Percentiles rank a stretch among this genome's conserved stretches.
phyloP scores from a whole-genome alignment of 208 protist genomes.

The Leishmania mexicana region DNA sequence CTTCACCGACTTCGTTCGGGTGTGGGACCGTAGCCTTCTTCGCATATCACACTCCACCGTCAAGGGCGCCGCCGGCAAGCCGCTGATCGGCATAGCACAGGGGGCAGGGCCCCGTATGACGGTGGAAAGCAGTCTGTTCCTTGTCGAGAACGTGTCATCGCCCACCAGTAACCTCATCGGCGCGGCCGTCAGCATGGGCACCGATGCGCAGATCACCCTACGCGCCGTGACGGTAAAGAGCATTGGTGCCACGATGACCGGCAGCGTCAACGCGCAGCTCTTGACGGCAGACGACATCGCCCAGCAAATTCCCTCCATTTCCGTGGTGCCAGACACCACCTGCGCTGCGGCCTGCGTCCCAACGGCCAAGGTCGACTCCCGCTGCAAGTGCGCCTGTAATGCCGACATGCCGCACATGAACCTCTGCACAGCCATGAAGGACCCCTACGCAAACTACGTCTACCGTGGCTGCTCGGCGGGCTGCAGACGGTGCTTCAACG shows the following conservation, averaged over 20 bases:
- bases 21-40: slow-evolving; percentile 6
- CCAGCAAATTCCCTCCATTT: slow-evolving; percentile 1
- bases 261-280: neutral
- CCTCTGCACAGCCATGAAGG: slow-evolving; percentile 4
- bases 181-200: neutral
- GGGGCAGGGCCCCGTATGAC: neutral
- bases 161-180: slow-evolving; percentile 1
- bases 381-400: slow-evolving; percentile 1
- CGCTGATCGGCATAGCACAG: neutral
- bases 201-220: neutral
- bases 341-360: slow-evolving; percentile 10
- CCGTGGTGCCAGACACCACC: neutral
- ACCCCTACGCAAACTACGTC: slow-evolving; percentile 9
- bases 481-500: neutral
- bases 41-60: slow-evolving; percentile 6
- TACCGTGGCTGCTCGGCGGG: slow-evolving; percentile 4
- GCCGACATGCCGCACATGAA: slow-evolving; percentile 4
- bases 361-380: neutral
- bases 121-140: neutral
- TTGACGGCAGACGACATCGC: neutral
- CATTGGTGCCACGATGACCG: neutral
- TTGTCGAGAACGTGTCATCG: slow-evolving; percentile 8
- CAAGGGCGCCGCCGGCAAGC: neutral
- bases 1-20: neutral
- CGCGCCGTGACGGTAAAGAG: neutral